Evolutionary conservation across 2,329 filamentous ascomycete genomes (phyloP).

Genomic region (Monilinia aucupariae): DNA sequence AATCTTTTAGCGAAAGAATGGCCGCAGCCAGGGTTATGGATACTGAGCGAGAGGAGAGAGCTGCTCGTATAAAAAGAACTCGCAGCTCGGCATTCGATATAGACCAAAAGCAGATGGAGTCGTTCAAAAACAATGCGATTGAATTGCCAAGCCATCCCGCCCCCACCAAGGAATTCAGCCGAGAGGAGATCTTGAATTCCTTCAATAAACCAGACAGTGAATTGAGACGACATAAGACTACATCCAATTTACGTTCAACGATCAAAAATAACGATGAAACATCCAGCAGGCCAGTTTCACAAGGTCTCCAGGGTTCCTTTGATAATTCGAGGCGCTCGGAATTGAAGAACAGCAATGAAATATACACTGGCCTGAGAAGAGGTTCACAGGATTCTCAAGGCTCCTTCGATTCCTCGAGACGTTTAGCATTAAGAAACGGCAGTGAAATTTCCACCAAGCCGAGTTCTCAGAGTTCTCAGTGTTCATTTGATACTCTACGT

Average conservation of each 20-base stretch:
- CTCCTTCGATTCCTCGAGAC: constrained; percentile 18
- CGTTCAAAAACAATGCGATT: constrained; percentile 52
- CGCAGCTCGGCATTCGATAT: constrained; percentile 55
- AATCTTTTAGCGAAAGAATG: constrained; percentile 77
- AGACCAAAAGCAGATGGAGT: constrained; percentile 51
- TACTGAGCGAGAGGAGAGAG: constrained; percentile 44
- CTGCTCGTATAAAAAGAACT: constrained; percentile 47
- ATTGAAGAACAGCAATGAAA: constrained; percentile 13
- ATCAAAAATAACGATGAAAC: constrained; percentile 20
- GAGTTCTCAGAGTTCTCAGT: constrained; percentile 22
- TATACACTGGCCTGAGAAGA: constrained; percentile 34
- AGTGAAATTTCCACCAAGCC: constrained; percentile 29
- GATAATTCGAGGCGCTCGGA: constrained; percentile 14
- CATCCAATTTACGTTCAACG: constrained; percentile 26
- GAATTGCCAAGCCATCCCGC: constrained; percentile 47
- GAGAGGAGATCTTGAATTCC: constrained; percentile 53
- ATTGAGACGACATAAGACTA: constrained; percentile 41
- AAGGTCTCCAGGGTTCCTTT: constrained; percentile 14
- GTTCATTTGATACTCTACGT: constrained; percentile 10
- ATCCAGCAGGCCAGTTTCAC: constrained; percentile 27
- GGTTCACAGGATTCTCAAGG: constrained; percentile 3
- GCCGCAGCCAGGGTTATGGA: constrained; percentile 62
- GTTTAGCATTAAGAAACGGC: constrained; percentile 14
- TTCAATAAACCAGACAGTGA: constrained; percentile 31
- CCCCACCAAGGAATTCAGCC: constrained; percentile 50